Evolutionary conservation across 371 early-diverging fungal species (phyloP), one percentile per base, ranked within the genome.

Genomic region (Mortierella sp.): DNA sequence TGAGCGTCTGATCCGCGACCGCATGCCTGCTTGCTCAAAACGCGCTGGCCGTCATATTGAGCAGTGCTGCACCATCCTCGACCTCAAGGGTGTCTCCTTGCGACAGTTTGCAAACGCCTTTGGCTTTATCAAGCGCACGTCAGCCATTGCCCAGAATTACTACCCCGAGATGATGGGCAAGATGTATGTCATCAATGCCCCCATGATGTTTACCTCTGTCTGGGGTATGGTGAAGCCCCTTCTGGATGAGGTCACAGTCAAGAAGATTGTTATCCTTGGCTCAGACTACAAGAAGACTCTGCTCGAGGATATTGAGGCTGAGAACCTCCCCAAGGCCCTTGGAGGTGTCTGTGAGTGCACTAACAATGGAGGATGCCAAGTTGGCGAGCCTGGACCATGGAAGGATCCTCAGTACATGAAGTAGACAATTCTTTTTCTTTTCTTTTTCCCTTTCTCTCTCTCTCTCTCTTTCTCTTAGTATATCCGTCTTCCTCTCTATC

Each of bases 141-240:
- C 91, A 18, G 71, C 83, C 48, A 91, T 92, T 75, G 89, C 90
- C 16, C 92, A 92, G 67, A 87, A 92, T 81, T 91, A 93, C 84
- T 93, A 93, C 80, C 93, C 93, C 5, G 93, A 93, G 72, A 87
- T 87, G 82, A 83, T 93, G 77, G 92, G 92, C 61, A 83, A 85
- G 80, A 90, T 91, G 89, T 89, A 84, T 65, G 88, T 92, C 76
- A 89, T 92, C 82, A 91, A 93, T 77, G 89, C 92, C 15, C 93
- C 93, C 23, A 82, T 87, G 81, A 82, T 93, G 47, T 93, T 93
- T 81, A 84, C 90, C 48, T 85, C 89, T 15, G 85, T 88, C 57
- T 93, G 93, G 91, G 62, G 80, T 28, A 74, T 92, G 68, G 86
- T 93, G 57, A 91, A 88, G 83, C 85, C 85, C 16, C 80, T 91